These are phyloP conservation scores for Rubia peregrina DNA, from an alignment of 305 asterid species.

Conservation along the genomic window DNA sequence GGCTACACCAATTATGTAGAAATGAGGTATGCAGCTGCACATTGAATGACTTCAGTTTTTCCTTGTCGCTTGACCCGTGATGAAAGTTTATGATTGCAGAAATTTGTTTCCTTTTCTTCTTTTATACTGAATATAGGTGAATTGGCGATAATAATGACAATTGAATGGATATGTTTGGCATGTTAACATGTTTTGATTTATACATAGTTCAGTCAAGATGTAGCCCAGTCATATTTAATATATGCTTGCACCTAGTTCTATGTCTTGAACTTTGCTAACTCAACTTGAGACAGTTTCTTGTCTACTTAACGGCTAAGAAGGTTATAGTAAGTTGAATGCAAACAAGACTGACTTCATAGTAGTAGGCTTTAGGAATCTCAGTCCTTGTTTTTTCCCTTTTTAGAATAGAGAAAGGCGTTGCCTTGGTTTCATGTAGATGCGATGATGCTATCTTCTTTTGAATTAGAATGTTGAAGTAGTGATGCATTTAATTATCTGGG, in stretches of 20 bases:
- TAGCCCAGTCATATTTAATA: background rate
- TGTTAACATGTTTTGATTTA: background rate
- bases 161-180: background rate
- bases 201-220: background rate
- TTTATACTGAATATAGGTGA: background rate
- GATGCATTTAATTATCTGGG: no score
- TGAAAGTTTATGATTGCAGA: background rate
- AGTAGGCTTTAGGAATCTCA: background rate
- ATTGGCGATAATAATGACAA: background rate
- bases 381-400: background rate
- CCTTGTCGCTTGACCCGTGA: background rate
- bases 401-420: background rate
- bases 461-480: background rate
- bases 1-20: slow-evolving; percentile 8
- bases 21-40: slow-evolving; percentile 9
- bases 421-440: background rate
- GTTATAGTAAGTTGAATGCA: background rate
- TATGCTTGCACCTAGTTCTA: background rate
- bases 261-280: background rate
- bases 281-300: background rate
- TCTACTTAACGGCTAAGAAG: background rate
- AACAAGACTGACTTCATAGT: background rate
- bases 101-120: background rate
- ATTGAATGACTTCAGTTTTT: slow-evolving; percentile 2
- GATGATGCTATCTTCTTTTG: background rate